Base-by-base conservation (phyloP, 2,329 filamentous ascomycete species). In the Eutypella sp. region DNA sequence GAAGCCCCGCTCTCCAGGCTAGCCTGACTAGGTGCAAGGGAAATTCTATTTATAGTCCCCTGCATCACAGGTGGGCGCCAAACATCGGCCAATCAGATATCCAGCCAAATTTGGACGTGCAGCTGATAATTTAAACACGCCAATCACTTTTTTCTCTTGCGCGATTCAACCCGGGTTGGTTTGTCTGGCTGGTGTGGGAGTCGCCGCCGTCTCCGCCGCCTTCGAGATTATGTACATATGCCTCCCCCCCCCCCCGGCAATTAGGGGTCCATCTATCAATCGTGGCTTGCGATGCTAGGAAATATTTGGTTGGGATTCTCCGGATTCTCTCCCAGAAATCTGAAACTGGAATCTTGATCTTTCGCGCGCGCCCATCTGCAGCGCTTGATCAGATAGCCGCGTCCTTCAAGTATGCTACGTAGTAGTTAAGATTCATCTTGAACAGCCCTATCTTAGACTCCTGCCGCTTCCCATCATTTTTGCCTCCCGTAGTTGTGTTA, bases 1-100 rank as follows among this genome's bases (percentile, higher is more conserved):
- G 24, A 39, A 18, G 20, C 8, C 5, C 13, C 15, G 29, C 29
- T 8, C 19, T 24, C n/a, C n/a, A n/a, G n/a, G n/a, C n/a, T n/a
- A n/a, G n/a, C n/a, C n/a, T n/a, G n/a, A n/a, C n/a, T 9, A 24
- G 13, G 36, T 13, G 11, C 19, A n/a, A 15, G 20, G 19, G n/a
- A 15, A 39, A 37, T 52, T 52, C 58, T 61, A 61, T 57, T 56
- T 57, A 59, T 61, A 61, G 57, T 25, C 44, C 6, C 20, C 20
- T 31, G 27, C 31, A 34, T n/a, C 48, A n/a, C 43, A 47, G 45
- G 40, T 48, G 49, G 53, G 53, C 53, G 53, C 53, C 42, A 55
- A 55, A 33, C 16, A 15, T 33, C 5, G 29, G 16, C 29, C 11
- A 33, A 33, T 33, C 11, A 33, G 13, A 33, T 6, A 5, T 15